These are phyloP conservation scores for Nakazawaea laoshanensis DNA, from an alignment of 805 yeast species.

Conservation along the genomic window DNA sequence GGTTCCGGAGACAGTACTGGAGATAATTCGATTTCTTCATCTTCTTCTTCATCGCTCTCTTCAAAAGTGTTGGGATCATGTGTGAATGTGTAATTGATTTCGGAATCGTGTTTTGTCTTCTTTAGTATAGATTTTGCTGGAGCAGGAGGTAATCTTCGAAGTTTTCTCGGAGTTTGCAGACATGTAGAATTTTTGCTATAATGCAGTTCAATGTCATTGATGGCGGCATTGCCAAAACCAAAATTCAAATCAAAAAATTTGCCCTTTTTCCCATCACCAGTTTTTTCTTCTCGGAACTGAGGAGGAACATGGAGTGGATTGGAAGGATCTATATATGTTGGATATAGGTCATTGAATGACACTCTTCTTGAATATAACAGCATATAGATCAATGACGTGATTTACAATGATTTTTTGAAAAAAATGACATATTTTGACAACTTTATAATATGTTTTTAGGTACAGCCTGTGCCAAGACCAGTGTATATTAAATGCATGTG, in stretches of 20 bases:
- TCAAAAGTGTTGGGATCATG: slow-evolving; percentile 3
- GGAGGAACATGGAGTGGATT: slow-evolving; percentile 14
- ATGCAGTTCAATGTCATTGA: slow-evolving; percentile 12
- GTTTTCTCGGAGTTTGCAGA: slow-evolving; percentile 12
- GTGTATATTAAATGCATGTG: no score
- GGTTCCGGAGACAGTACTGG: slow-evolving; percentile 1
- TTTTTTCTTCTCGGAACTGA: slow-evolving; percentile 10
- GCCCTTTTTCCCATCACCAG: slow-evolving; percentile 6
- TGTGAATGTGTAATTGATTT: slow-evolving; percentile 11
- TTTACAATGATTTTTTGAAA: no score
- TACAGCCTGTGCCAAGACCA: no score
- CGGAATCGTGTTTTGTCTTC: slow-evolving; percentile 18
- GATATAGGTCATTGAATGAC: slow-evolving; percentile 33
- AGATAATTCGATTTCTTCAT: slow-evolving; percentile 1
- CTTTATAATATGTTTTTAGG: no score
- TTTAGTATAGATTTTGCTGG: slow-evolving; percentile 32
- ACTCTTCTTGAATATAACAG: slow-evolving; percentile 27
- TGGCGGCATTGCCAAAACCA: slow-evolving; percentile 17
- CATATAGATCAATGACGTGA: neutral
- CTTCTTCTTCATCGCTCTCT: slow-evolving; percentile 6
- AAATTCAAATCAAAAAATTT: slow-evolving; percentile 12
- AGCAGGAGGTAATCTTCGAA: slow-evolving; percentile 19
- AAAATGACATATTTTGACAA: no score
- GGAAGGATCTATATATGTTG: slow-evolving; percentile 18
- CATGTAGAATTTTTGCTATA: slow-evolving; percentile 8